Conservation (phyloP, 108 stramenopile genomes). For the Conticribra guillardii region DNA sequence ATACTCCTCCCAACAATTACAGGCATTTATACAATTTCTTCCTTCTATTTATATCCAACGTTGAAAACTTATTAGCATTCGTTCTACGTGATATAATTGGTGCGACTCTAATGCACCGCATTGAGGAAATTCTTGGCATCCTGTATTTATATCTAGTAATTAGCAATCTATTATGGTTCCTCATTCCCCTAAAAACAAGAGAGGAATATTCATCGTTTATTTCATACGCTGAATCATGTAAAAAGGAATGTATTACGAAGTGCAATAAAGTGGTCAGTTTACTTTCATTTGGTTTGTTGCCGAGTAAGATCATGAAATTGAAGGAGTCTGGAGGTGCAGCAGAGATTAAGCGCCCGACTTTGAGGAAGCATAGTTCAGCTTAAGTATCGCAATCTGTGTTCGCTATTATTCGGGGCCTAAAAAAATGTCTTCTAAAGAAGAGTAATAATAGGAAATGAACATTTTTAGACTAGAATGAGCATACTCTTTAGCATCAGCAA, state of each 20-base stretch:
- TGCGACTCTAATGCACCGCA: background rate
- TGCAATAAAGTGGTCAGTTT: background rate
- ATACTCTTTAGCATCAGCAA: too few relatives aligned
- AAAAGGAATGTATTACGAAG: background rate
- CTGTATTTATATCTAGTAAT: conserved; percentile 27
- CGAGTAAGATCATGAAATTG: too few relatives aligned
- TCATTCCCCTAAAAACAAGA: conserved; percentile 23
- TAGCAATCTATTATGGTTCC: conserved; percentile 31
- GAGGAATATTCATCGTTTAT: conserved; percentile 18
- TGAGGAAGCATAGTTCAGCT: too few relatives aligned
- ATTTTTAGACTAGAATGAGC: too few relatives aligned
- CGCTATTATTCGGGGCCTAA: too few relatives aligned
- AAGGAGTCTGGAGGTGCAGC: too few relatives aligned
- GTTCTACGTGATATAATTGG: conserved; percentile 17
- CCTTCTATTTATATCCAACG: conserved; percentile 44
- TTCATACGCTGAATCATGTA: background rate
- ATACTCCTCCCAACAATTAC: background rate
- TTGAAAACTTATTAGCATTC: conserved; percentile 35
- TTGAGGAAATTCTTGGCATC: conserved; percentile 18
- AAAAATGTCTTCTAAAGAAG: too few relatives aligned
- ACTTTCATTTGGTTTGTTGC: background rate
- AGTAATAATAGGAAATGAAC: too few relatives aligned
- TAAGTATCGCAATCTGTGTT: too few relatives aligned
- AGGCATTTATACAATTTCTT: conserved; percentile 43
- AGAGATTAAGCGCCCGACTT: too few relatives aligned